These are phyloP conservation scores for Gastrodia elata DNA, from an alignment of 106 monocot species.

Conservation along the genomic window DNA sequence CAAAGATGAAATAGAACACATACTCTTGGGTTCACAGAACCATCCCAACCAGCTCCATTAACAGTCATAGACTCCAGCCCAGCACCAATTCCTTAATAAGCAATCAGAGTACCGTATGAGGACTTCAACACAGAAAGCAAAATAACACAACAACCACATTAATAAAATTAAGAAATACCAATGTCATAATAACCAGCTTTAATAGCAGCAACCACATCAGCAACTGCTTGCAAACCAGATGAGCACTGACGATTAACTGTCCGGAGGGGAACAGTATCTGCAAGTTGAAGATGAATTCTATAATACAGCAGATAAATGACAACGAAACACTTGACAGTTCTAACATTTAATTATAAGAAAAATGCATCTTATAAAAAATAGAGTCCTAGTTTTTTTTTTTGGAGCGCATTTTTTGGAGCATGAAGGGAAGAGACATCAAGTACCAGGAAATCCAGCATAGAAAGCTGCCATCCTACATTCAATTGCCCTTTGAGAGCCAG, in stretches of 20 bases:
- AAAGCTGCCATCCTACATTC: conserved; percentile 76
- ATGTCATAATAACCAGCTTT: conserved; percentile 97
- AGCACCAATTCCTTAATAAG: conserved; percentile 74
- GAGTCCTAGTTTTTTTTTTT: not conserved
- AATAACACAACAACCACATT: not conserved
- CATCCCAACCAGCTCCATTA: conserved; percentile 69
- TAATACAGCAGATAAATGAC: not conserved
- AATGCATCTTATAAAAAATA: not conserved
- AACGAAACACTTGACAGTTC: not conserved
- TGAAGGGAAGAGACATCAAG: not conserved
- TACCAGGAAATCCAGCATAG: conserved; percentile 83
- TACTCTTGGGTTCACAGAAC: conserved; percentile 86
- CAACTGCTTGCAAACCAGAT: conserved; percentile 94
- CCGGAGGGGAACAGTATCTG: conserved; percentile 87
- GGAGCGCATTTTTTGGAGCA: not conserved
- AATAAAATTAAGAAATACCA: conserved; percentile 27
- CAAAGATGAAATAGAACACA: not conserved
- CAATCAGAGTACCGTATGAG: not conserved
- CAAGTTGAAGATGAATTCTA: not conserved
- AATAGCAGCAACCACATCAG: conserved; percentile 92
- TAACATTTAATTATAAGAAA: not conserved
- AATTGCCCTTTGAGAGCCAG: conserved; percentile 55
- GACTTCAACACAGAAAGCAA: not conserved
- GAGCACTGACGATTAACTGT: conserved; percentile 97
- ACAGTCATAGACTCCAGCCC: conserved; percentile 82